A percentile compares a stretch with the other conserved stretches of the same genome.
Evolutionary conservation across 2,329 filamentous ascomycete genomes (phyloP).

Genomic region (Clonostachys byssicola): DNA sequence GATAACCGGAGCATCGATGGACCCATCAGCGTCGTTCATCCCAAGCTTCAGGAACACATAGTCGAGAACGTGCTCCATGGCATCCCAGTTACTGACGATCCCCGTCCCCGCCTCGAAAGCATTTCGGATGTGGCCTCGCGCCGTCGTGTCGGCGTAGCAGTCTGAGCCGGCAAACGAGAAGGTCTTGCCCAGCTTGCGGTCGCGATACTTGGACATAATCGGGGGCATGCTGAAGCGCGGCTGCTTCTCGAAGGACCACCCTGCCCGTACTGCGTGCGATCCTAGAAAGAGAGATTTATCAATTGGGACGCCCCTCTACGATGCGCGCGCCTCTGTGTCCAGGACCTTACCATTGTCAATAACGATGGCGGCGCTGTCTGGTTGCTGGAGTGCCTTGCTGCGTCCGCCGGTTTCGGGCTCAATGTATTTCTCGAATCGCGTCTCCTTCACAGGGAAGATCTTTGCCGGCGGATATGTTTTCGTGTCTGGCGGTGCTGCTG

Average conservation of each 20-base stretch:
- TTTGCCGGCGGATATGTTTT: conserved; percentile 47
- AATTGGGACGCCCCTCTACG: not conserved
- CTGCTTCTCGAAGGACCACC: conserved; percentile 88
- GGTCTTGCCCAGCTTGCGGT: conserved; percentile 87
- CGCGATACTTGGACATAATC: conserved; percentile 91
- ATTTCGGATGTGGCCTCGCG: conserved; percentile 83
- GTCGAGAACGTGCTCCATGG: conserved; percentile 90
- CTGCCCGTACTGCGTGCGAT: conserved; percentile 83
- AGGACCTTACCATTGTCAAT: conserved; percentile 83
- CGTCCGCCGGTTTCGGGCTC: conserved; percentile 63
- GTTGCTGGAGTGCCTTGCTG: conserved; percentile 56
- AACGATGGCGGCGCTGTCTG: conserved; percentile 72
- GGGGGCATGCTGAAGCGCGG: conserved; percentile 80
- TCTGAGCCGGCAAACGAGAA: conserved; percentile 91
- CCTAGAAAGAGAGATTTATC: conserved; percentile 43
- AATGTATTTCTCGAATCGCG: conserved; percentile 52
- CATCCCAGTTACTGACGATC: conserved; percentile 96
- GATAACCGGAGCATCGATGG: conserved; percentile 81
- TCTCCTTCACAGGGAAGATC: conserved; percentile 59
- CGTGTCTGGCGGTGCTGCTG: conserved; percentile 19
- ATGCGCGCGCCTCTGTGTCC: not conserved
- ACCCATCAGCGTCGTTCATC: conserved; percentile 69
- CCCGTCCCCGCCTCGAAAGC: conserved; percentile 89
- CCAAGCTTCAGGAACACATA: conserved; percentile 94
- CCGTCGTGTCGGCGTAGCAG: conserved; percentile 91